Evolutionary conservation across 352 stramenopile species (phyloP), one percentile per base, ranked within the genome.

Genomic region (Phytophthora pini): DNA sequence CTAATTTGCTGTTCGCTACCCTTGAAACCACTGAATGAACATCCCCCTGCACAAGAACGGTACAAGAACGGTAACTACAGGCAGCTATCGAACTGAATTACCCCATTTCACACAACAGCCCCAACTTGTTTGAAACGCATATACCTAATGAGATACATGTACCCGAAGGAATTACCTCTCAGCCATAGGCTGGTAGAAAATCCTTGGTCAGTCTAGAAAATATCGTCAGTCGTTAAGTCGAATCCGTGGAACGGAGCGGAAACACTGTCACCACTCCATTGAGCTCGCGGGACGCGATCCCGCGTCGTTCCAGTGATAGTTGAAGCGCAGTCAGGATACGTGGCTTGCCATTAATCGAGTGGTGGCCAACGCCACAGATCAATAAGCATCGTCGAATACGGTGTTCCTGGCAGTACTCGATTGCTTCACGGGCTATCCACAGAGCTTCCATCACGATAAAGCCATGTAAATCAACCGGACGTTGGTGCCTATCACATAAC

Each of bases 371-470:
- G 27, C 84, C 84, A 39, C 76, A 84, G 36, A 92, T 89, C 45
- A 92, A 57, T 17, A 82, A 60, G 41, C 80, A 92, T 11, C 77
- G 76, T 15, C 80, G 81, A 52, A 90, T 89, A 27, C 79, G 81
- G 46, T 88, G 74, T 17, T 65, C 36, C 12, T 81, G 70, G 62
- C 84, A 90, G 17, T 87, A 83, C 26, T 80, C 77, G 44, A 92
- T 81, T 7, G 80, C 70, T 52, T 90, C 80, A 29, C 77, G 72
- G 22, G 72, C 66, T 9, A 92, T 71, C 58, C 81, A 83, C 6
- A 90, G 64, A 34, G 81, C 71, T 55, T 92, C 78, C 68, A 90
- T 79, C 29, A 92, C 81, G 36, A 84, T 87, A 61, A 90, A 74
- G 1, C 81, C 79, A 50, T 90, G 84, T 26, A 92, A 41, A 65